A percentile compares a stretch with the other conserved stretches of the same genome.
phyloP scores from a whole-genome alignment of 2,329 filamentous ascomycete species.

The Xylariales sp. region DNA sequence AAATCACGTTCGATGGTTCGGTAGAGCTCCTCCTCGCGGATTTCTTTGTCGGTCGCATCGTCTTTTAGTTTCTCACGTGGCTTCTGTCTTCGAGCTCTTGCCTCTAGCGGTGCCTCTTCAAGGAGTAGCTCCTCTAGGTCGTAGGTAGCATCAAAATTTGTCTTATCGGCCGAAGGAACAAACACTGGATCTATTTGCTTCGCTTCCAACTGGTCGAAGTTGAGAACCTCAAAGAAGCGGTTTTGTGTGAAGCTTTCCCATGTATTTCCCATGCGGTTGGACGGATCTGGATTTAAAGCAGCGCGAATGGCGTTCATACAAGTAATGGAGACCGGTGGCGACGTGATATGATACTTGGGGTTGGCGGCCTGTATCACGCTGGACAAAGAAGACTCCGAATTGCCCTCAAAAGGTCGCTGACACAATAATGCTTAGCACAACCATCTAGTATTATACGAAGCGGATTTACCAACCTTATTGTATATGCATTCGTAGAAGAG shows the following conservation, averaged over 20 bases:
- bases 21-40: conserved; percentile 89
- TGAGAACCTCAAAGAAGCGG: conserved; percentile 81
- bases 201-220: conserved; percentile 78
- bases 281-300: conserved; percentile 74
- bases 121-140: conserved; percentile 90
- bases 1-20: conserved; percentile 93
- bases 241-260: conserved; percentile 85
- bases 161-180: conserved; percentile 91
- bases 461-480: conserved; percentile 89
- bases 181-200: conserved; percentile 92
- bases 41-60: conserved; percentile 92
- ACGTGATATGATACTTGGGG: conserved; percentile 88
- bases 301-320: conserved; percentile 87
- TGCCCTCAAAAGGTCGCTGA: conserved; percentile 89
- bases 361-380: conserved; percentile 76
- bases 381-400: conserved; percentile 74
- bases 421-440: too few relatives aligned
- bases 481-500: conserved; percentile 99
- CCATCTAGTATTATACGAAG: too few relatives aligned
- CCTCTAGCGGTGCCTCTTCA: conserved; percentile 92
- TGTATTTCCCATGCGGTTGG: conserved; percentile 76
- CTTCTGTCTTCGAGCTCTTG: conserved; percentile 87
- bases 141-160: conserved; percentile 98
- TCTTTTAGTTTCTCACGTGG: conserved; percentile 87
- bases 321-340: conserved; percentile 80